Evolutionary conservation across 2,329 filamentous ascomycete genomes (phyloP).

Genomic region (Penicillium sp.): DNA sequence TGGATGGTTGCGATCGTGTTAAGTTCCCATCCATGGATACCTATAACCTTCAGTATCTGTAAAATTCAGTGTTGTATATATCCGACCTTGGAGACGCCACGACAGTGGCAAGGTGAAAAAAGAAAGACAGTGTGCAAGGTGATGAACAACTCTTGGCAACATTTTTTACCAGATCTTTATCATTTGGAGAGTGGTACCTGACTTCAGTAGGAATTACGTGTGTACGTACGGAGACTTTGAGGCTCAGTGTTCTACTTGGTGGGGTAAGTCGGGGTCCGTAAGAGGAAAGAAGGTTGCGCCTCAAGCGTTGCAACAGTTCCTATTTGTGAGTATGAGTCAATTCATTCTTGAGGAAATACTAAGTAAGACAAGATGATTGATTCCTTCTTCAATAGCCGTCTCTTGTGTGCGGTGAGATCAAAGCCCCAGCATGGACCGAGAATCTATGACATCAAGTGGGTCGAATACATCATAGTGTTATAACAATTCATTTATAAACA

Average conservation of each 20-base stretch:
- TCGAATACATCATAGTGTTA: slow-evolving; percentile 2
- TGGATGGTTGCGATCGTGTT: not conserved
- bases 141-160: too few species aligned
- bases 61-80: not conserved
- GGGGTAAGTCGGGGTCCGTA: slow-evolving; percentile 15
- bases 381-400: not conserved
- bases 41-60: too few species aligned
- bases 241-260: slow-evolving; percentile 6
- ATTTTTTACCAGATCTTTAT: too few species aligned
- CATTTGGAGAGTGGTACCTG: too few species aligned
- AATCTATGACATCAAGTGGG: slow-evolving; percentile 22
- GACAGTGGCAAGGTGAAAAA: not conserved
- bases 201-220: not conserved
- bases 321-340: not conserved
- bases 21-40: too few species aligned
- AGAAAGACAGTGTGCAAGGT: too few species aligned
- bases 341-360: too few species aligned
- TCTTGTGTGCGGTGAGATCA: not conserved
- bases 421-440: not conserved
- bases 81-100: not conserved
- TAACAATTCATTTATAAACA: not conserved
- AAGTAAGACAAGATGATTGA: not conserved
- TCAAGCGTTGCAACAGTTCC: not conserved
- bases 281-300: slow-evolving; percentile 1
- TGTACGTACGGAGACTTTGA: not conserved